Evolutionary conservation across 2,329 filamentous ascomycete genomes (phyloP), one percentile per base, ranked within the genome.

Genomic region (Alternaria alternata): DNA sequence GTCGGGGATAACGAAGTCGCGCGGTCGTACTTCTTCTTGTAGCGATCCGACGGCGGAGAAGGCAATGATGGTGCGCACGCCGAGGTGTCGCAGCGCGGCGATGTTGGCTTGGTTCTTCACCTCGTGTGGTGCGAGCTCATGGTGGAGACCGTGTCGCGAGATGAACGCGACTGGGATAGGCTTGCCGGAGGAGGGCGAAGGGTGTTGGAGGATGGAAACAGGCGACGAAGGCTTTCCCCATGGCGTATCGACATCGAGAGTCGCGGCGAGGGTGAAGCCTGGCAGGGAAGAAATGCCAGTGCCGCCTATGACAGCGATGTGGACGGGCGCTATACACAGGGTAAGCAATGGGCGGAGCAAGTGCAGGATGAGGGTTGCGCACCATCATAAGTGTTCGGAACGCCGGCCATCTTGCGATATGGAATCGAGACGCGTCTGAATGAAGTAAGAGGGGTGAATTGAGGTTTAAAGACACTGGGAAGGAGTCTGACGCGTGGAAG

Each of bases 41-140:
- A 99, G 83, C 73, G 91, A 94, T 64, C 95, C 95, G 58, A 99
- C 95, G 49, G 95, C 95, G 66, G 91, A 94, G 84, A 99, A 99
- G 65, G 94, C 93, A 76, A 99, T 92, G 78, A 98, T 88, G 77
- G 89, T 91, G 74, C 94, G 89, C 46, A 98, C 95, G 68, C 95
- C 95, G 62, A 99, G 85, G 72, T 88, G 89, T 67, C 95, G 90
- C 64, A 99, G 85, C n/a, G 95, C 95, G n/a, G 95, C 94, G 74
- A 99, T 96, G 84, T 98, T 99, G 80, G 95, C 95, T 65, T 92
- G 92, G 67, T 89, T 88, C 61, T 94, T 93, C n/a, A 99, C 91
- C 81, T 99, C 95, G 76, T 97, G 94, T 0, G 95, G 95, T 6
- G 94, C 93, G 68, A 91, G 86, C 80, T 97, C 87, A 83, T 99